Conservation (phyloP, 192 early-diverging fungal species). For the Coemansia asiatica region DNA sequence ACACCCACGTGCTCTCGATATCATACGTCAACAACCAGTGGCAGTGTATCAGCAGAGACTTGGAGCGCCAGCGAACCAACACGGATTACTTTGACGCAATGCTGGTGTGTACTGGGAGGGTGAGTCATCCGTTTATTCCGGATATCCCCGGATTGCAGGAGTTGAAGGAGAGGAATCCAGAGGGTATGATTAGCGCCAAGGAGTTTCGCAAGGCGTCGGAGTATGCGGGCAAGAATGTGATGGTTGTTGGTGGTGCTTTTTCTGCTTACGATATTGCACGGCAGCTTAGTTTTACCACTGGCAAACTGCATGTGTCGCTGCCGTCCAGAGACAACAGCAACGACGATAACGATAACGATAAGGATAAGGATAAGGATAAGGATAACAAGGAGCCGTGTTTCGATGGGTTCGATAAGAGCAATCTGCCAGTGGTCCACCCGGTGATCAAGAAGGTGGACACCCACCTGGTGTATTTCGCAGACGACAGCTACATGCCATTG, state of each 20-base stretch:
- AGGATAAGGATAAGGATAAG: too few relatives aligned
- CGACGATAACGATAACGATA: too few relatives aligned
- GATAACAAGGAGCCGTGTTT: neutral
- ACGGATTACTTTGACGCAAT: conserved; percentile 52
- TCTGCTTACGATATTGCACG: conserved; percentile 59
- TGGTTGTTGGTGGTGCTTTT: conserved; percentile 59
- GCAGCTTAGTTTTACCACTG: conserved; percentile 41
- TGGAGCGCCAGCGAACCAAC: conserved; percentile 15
- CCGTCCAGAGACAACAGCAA: neutral
- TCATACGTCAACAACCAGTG: conserved; percentile 19
- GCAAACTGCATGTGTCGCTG: conserved; percentile 43
- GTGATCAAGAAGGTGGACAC: conserved; percentile 1
- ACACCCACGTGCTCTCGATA: conserved; percentile 32
- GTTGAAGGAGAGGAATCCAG: neutral
- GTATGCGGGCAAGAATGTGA: conserved; percentile 28
- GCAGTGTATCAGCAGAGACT: conserved; percentile 31
- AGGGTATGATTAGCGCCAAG: conserved; percentile 19
- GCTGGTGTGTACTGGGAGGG: conserved; percentile 56
- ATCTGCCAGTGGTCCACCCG: conserved; percentile 10
- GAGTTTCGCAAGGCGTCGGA: conserved; percentile 33
- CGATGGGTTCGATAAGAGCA: conserved; percentile 9
- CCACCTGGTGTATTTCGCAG: conserved; percentile 27
- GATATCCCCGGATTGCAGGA: conserved; percentile 37
- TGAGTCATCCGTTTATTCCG: conserved; percentile 55
- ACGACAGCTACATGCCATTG: conserved; percentile 27